Evolutionary conservation across 352 stramenopile genomes (phyloP).

Genomic region (Phytophthora sojae): DNA sequence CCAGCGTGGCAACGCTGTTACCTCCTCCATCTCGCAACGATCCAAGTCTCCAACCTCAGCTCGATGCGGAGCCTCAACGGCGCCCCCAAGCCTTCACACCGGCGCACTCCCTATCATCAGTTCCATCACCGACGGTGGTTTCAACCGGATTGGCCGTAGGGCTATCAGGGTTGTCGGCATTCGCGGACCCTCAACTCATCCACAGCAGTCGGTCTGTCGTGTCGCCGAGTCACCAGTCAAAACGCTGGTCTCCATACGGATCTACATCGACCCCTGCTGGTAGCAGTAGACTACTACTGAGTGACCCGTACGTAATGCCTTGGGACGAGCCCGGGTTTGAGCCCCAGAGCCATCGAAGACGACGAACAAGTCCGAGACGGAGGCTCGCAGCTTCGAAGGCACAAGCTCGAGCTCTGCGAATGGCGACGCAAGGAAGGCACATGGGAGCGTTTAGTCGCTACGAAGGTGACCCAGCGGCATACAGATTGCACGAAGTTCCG

Average conservation of each 20-base stretch:
- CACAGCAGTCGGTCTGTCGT: constrained; percentile 6
- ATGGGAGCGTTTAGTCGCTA: not conserved
- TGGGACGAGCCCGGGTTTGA: constrained; percentile 16
- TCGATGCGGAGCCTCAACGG: constrained; percentile 5
- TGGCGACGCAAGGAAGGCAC: constrained; percentile 8
- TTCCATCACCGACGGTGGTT: not conserved
- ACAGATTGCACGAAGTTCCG: not conserved
- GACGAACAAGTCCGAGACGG: constrained; percentile 31
- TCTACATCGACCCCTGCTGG: constrained; percentile 1
- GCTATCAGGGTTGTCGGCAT: constrained; percentile 17
- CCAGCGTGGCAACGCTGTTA: constrained; percentile 31
- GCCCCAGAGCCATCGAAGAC: constrained; percentile 10
- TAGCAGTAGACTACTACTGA: not conserved
- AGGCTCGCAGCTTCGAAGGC: constrained; percentile 33
- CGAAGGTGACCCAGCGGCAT: not conserved
- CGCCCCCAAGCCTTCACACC: not conserved
- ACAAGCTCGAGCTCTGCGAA: constrained; percentile 11
- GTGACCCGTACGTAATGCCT: not conserved
- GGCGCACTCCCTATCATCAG: not conserved
- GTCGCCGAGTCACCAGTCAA: constrained; percentile 11
- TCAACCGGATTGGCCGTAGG: not conserved
- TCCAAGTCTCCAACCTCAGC: constrained; percentile 2
- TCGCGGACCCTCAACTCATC: constrained; percentile 1
- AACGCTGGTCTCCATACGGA: constrained; percentile 25
- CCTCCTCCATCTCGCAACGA: not conserved